A percentile compares a stretch with the other conserved stretches of the same genome.
These are phyloP conservation scores for Serendipita indica DNA, from an alignment of 768 basidiomycete genomes.

Conservation along the genomic window DNA sequence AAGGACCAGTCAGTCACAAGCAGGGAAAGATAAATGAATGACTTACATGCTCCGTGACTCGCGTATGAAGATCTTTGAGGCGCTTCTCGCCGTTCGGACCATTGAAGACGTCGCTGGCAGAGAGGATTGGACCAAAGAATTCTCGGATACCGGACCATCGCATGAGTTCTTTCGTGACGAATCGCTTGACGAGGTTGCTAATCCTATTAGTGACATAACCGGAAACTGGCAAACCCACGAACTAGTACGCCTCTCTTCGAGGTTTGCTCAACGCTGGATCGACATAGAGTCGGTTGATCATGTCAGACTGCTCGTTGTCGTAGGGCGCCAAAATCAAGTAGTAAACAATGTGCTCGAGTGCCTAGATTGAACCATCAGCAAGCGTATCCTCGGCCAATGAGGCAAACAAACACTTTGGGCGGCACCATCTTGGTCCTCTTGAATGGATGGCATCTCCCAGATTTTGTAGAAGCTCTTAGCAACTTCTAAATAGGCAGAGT, in stretches of 20 bases:
- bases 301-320: conserved; percentile 94
- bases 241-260: conserved; percentile 66
- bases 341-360: conserved; percentile 87
- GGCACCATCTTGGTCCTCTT: conserved; percentile 58
- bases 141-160: conserved; percentile 88
- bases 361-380: conserved; percentile 30
- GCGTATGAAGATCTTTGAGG: conserved; percentile 91
- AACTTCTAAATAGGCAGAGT: conserved; percentile 76
- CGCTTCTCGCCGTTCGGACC: conserved; percentile 41
- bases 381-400: neutral
- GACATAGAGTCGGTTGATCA: conserved; percentile 73
- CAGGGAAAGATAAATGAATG: neutral
- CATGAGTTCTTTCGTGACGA: conserved; percentile 86
- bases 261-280: conserved; percentile 64
- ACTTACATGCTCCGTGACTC: conserved; percentile 92
- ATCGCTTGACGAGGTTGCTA: conserved; percentile 89
- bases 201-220: neutral
- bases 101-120: conserved; percentile 67
- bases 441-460: conserved; percentile 93
- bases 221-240: conserved; percentile 18
- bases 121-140: conserved; percentile 74
- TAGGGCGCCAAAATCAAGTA: conserved; percentile 88
- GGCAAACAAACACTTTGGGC: conserved; percentile 33
- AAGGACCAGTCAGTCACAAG: neutral
- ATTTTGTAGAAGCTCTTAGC: conserved; percentile 93